A percentile compares a stretch with the other conserved stretches of the same genome.
Conservation (phyloP, 2,329 filamentous ascomycete species). For the Aspergillus ochraceus region DNA sequence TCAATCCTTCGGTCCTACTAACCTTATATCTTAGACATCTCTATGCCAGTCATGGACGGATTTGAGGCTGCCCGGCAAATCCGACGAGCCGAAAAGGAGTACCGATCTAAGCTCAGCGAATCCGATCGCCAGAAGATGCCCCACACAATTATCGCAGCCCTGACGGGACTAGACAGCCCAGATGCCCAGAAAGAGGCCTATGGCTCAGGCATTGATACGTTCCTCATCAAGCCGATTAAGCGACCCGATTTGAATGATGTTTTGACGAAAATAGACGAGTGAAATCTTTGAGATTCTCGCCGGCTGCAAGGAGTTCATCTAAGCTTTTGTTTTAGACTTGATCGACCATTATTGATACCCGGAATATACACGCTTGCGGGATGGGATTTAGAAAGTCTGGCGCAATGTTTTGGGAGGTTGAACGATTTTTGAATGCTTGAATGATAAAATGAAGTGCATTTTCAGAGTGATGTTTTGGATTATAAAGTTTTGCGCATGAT, state of each 20-base stretch:
- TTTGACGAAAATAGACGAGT: background rate
- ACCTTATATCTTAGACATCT: constrained; percentile 25
- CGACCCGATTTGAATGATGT: background rate
- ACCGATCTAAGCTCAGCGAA: constrained; percentile 11
- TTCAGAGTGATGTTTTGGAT: no score
- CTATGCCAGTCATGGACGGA: constrained; percentile 36
- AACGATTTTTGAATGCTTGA: no score
- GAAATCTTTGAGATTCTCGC: background rate
- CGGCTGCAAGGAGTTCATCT: no score
- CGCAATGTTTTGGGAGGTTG: no score
- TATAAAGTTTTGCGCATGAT: no score
- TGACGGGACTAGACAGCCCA: constrained; percentile 33
- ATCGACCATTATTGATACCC: no score
- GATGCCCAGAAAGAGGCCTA: constrained; percentile 32
- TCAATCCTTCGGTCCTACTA: constrained; percentile 5
- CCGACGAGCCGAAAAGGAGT: constrained; percentile 24
- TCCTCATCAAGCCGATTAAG: constrained; percentile 33
- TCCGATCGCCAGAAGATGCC: background rate
- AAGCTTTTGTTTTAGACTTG: no score
- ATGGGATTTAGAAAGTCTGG: no score
- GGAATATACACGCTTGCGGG: no score
- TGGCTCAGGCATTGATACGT: constrained; percentile 33
- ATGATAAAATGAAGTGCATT: no score
- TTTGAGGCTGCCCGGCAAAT: constrained; percentile 16
- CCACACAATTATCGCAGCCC: constrained; percentile 24